Percentiles rank a stretch among this genome's conserved stretches.
phyloP scores from a whole-genome alignment of 2,329 filamentous ascomycete species.

The Fusarium sp. region DNA sequence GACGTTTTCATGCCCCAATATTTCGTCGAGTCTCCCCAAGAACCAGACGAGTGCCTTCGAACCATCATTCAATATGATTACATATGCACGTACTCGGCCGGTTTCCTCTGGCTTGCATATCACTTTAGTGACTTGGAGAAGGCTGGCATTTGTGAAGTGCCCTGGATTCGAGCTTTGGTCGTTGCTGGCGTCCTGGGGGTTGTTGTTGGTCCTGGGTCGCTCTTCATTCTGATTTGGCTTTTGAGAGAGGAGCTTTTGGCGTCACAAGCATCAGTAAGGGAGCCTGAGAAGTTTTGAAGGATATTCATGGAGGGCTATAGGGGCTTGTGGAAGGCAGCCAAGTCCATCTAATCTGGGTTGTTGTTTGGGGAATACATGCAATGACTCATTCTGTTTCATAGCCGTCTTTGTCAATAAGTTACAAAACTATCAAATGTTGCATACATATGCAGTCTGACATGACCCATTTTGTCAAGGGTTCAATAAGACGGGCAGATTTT shows the following conservation, averaged over 20 bases:
- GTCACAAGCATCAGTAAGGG: neutral
- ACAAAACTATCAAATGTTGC: neutral
- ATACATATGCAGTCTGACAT: neutral
- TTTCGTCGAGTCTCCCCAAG: constrained; percentile 29
- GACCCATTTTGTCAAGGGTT: neutral
- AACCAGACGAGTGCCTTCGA: constrained; percentile 21
- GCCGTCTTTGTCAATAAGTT: neutral
- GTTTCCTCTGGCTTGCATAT: constrained; percentile 41
- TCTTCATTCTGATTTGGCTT: constrained; percentile 36
- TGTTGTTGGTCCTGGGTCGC: constrained; percentile 27
- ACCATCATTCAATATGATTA: constrained; percentile 47
- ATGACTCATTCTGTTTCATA: neutral
- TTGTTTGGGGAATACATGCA: neutral
- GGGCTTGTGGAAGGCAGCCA: neutral
- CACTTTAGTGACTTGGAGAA: constrained; percentile 40
- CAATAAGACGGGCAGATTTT: constrained; percentile 3
- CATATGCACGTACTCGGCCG: constrained; percentile 32
- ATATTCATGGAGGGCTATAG: neutral
- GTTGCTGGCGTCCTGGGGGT: neutral
- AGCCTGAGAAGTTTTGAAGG: neutral
- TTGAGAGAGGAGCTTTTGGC: constrained; percentile 34
- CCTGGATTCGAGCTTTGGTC: constrained; percentile 1
- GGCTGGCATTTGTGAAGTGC: constrained; percentile 25
- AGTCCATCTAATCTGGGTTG: neutral
- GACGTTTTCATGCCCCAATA: constrained; percentile 43